Percentiles rank a stretch among this genome's conserved stretches.
Conservation (phyloP, 345 rosid genomes). For the Rhizophora mangle region DNA sequence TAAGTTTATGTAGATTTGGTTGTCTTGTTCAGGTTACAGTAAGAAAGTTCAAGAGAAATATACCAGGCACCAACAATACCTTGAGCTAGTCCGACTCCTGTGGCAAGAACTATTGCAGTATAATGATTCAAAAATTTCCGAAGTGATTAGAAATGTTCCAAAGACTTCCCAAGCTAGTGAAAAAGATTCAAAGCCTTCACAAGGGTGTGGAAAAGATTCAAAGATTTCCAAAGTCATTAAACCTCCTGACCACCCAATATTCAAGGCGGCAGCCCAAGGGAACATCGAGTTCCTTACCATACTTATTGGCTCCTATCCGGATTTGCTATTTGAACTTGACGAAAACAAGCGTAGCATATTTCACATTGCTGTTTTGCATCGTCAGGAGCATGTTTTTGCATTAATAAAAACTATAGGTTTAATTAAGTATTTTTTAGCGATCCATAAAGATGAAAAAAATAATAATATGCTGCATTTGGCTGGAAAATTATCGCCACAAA, state of each 20-base stretch:
- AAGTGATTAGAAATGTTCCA: too few species aligned
- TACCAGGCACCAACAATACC: conserved; percentile 27
- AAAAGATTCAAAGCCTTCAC: too few species aligned
- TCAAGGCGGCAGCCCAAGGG: conserved; percentile 31
- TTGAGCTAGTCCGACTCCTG: conserved; percentile 31
- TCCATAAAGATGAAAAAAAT: not conserved
- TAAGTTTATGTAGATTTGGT: not conserved
- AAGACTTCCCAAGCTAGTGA: too few species aligned
- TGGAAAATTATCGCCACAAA: conserved; percentile 5
- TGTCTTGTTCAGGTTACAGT: conserved; percentile 29
- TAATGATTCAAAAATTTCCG: conserved; percentile 31
- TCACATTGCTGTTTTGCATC: conserved; percentile 23
- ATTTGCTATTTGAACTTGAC: conserved; percentile 12
- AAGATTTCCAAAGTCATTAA: conserved; percentile 20
- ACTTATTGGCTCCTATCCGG: conserved; percentile 17
- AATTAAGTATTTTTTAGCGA: conserved; percentile 9
- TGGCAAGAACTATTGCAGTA: conserved; percentile 29
- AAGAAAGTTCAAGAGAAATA: conserved; percentile 17
- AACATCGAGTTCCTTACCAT: conserved; percentile 7
- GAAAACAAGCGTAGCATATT: conserved; percentile 18
- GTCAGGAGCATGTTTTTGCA: conserved; percentile 21
- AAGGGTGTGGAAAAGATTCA: too few species aligned
- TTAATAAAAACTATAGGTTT: conserved; percentile 21
- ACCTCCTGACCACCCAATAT: conserved; percentile 27
- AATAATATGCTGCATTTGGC: conserved; percentile 28